Evolutionary conservation across 345 rosid genomes (phyloP).

Genomic region (Angophora floribunda): DNA sequence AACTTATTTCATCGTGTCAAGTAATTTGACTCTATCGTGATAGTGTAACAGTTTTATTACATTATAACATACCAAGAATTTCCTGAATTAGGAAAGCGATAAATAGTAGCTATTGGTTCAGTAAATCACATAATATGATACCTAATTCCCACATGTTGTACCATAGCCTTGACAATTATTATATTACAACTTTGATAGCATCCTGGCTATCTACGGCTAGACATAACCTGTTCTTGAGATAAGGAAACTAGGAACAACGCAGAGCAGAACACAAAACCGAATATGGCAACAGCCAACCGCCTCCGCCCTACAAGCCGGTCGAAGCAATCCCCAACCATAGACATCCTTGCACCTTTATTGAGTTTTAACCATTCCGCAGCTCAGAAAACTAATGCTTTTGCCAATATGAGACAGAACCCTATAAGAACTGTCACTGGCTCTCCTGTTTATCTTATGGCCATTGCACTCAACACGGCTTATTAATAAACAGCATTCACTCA

Average conservation of each 20-base stretch:
- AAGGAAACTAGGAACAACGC: neutral
- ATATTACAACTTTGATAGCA: too few relatives aligned
- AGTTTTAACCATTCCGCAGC: neutral
- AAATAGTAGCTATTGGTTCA: too few relatives aligned
- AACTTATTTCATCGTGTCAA: too few relatives aligned
- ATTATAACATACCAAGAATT: too few relatives aligned
- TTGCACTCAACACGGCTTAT: neutral
- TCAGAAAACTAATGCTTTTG: neutral
- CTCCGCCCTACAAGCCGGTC: neutral
- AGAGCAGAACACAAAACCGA: neutral
- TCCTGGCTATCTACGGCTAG: neutral
- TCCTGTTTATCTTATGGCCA: neutral
- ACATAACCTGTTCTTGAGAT: neutral
- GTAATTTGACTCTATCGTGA: too few relatives aligned
- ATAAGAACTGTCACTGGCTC: neutral
- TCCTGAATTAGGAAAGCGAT: too few relatives aligned
- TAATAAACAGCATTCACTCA: neutral
- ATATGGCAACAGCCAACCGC: neutral
- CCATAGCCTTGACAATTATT: too few relatives aligned
- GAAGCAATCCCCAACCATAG: neutral
- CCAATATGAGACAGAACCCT: neutral
- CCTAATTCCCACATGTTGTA: too few relatives aligned
- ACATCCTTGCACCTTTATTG: neutral
- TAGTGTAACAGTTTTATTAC: too few relatives aligned
- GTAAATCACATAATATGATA: too few relatives aligned